A percentile compares a stretch with the other conserved stretches of the same genome.
phyloP scores from a whole-genome alignment of 1,284 basidiomycete species.

The Papiliotrema nemorosa region DNA sequence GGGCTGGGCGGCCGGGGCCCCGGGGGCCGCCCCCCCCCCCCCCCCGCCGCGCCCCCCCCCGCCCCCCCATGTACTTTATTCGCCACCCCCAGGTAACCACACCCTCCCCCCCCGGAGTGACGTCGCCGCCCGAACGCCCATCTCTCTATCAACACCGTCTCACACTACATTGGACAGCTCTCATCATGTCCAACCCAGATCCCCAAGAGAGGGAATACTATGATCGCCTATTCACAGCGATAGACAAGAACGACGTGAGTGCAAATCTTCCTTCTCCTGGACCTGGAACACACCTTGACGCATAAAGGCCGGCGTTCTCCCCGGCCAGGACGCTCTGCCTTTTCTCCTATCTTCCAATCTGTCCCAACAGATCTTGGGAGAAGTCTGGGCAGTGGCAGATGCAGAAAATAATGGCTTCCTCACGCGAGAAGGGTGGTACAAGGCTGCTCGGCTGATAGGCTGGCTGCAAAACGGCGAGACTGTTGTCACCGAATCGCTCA shows the following conservation, averaged over 20 bases:
- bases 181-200: conserved; percentile 6
- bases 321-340: conserved; percentile 77
- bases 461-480: conserved; percentile 77
- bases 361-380: conserved; percentile 71
- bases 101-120: not conserved
- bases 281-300: not conserved
- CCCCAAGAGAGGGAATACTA: conserved; percentile 46
- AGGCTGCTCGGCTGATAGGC: conserved; percentile 83
- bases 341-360: conserved; percentile 76
- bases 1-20: too few species aligned
- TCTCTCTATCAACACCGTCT: not conserved
- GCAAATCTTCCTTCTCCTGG: too few species aligned
- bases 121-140: not conserved
- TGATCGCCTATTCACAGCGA: conserved; percentile 41
- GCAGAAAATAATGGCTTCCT: conserved; percentile 89
- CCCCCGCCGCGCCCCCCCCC: too few species aligned
- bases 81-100: conserved; percentile 1
- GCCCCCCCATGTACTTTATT: too few species aligned
- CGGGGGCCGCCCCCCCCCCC: too few species aligned
- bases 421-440: conserved; percentile 75
- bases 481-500: conserved; percentile 23
- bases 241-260: conserved; percentile 42
- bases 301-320: conserved; percentile 73
- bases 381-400: conserved; percentile 93
- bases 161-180: not conserved